Evolutionary conservation across 202 grass and related monocot species (phyloP), one percentile per base, ranked within the genome.

Genomic region (Panicum virgatum): DNA sequence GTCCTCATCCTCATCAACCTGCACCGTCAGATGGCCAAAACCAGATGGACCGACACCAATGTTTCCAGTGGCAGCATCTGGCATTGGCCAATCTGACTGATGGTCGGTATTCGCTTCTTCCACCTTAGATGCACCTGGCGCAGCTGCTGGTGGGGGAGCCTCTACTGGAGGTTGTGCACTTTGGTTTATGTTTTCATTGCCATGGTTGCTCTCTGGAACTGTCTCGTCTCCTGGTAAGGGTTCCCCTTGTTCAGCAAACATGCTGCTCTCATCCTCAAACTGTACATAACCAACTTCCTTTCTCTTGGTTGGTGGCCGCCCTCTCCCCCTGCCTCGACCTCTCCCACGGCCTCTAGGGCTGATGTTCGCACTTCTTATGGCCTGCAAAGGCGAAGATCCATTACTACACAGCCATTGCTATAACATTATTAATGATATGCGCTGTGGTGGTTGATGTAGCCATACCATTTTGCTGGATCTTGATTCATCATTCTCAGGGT

Each of bases 1-100:
- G 80, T 99, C 96, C 62, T 99, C 96, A 9, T 96, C 93, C 78
- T 99, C 91, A 34, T 99, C 96, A 79, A 99, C 92, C 69, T 92
- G 91, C 89, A 99, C 92, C 1, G 89, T 90, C 67, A 94, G 71
- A 78, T 87, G 91, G 76, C 90, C 87, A 79, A 93, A 85, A 54
- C 93, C 82, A 34, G 96, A 88, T 54, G 87, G 96, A 26, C 92
- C 97, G 8, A 65, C 80, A 78, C 82, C 89, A 12, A 94, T 84
- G 88, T 72, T 87, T 57, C 68, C 79, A 13, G 81, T 84, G 50
- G 83, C 85, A 84, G 83, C 87, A 86, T 87, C 86, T 54, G 85
- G 85, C 76, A 96, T 70, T 54, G 97, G 89, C 89, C 86, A 94
- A 89, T 92, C 85, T 62, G 88, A 69, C 26, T 88, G 82, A 68